phyloP scores from a whole-genome alignment of 2,329 filamentous ascomycete species.

The Colletotrichum simmondsii region DNA sequence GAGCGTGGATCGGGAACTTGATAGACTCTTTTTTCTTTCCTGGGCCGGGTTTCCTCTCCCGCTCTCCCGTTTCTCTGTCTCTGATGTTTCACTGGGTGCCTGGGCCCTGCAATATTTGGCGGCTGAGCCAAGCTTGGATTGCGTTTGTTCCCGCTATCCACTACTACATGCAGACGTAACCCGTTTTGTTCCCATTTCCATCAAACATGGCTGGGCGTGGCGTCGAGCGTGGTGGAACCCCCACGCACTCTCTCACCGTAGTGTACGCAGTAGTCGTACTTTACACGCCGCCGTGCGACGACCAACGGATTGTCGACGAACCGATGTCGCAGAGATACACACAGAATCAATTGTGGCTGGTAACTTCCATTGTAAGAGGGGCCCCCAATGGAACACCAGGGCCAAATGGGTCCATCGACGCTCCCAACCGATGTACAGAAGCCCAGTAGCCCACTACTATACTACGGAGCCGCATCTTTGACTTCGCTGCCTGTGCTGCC shows the following conservation, averaged over 20 bases:
- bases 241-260: slow-evolving; percentile 7
- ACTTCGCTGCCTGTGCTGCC: background rate
- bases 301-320: background rate
- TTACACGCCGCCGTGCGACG: background rate
- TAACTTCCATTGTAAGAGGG: background rate
- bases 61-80: background rate
- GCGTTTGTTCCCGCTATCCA: background rate
- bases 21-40: background rate
- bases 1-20: slow-evolving; percentile 16
- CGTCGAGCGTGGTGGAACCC: slow-evolving; percentile 15
- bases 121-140: background rate
- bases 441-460: background rate
- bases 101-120: background rate
- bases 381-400: background rate
- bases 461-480: slow-evolving; percentile 25
- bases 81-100: background rate
- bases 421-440: background rate
- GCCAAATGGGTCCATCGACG: background rate
- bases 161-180: background rate
- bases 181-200: background rate
- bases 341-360: background rate
- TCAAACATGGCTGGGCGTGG: slow-evolving; percentile 4
- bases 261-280: too few relatives aligned
- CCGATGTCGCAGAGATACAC: background rate
- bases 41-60: slow-evolving; percentile 4